Evolutionary conservation across 2,329 filamentous ascomycete genomes (phyloP), one percentile per base, ranked within the genome.

Genomic region (Calonectria leucothoes): DNA sequence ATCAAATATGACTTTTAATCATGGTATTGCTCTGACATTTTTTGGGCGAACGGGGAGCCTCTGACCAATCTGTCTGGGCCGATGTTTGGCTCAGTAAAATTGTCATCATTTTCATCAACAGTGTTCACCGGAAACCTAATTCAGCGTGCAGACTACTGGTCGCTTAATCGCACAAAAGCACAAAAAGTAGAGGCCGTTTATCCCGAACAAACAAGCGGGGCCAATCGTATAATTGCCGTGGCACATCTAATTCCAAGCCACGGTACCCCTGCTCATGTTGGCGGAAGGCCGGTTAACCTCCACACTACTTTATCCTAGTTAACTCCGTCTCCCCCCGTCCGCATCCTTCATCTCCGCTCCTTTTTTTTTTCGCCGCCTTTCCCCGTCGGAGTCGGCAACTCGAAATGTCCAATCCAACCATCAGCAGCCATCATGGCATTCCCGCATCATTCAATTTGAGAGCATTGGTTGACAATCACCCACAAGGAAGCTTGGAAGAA

Each of bases 281-380:
- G 67, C 57, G 17, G 20, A 45, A 33, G 20, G 29, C 33, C 25
- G 49, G 37, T 51, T 3, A 35, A 37, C 25, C 52, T 37, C 52
- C 49, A 61, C 63, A 63, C 23, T 15, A 14, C 55, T 48, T 7
- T 45, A 48, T n/a, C 55, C 48, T 33, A 23, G 33, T 66, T 48
- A 49, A 31, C 33, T 65, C 65, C 70, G 65, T 68, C 70, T 71
- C 65, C 70, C 57, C 70, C 65, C 57, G 65, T 72, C n/a, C 20
- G 42, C 35, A 25, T 55, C 29, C 14, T 35, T 59, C 69, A 15
- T 59, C 37, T 31, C 33, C 33, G 42, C 35, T 20, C 25, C 10
- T 25, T 48, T 51, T 49, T 63, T 20, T 48, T 51, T 49, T 45
- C 15, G 37, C 70, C 70, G 70, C 64, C 57, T 20, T 68, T 72